Evolutionary conservation across 495 filamentous ascomycete genomes (phyloP), one percentile per base, ranked within the genome.

Genomic region (Rhypophila decipiens): DNA sequence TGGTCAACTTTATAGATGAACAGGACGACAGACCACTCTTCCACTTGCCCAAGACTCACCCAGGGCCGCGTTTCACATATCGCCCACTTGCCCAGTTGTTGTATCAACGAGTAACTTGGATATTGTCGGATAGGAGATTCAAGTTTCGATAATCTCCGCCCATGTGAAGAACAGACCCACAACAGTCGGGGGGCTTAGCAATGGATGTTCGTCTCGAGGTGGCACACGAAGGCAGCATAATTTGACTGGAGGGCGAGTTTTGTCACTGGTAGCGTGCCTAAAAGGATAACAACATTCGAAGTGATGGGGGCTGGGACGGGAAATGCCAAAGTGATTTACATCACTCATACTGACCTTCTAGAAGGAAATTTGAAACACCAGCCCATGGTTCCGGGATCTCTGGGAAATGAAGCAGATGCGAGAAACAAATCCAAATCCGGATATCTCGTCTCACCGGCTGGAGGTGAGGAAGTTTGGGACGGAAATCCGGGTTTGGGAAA

Each of bases 291-390:
- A 37, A 17, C 19, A 17, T 5, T 24, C 27, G 24, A 38, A 44
- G 27, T 7, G 13, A 31, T 19, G 44, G 43, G 39, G 35, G 27
- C 31, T 48, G 4, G 35, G 42, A 5, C 15, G 40, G 13, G 5
- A 42, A 24, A 19, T n/a, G n/a, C n/a, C 27, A 24, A 23, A 39
- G n/a, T 44, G 47, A 33, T 21, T 31, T 13, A 17, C 37, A n/a
- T 27, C 44, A 17, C 19, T 17, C 3, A 24, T 24, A 31, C 31
- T 39, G 24, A 31, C 34, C 38, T 46, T 46, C 49, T 22, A 47
- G 50, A 52, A 42, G 27, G 5, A n/a, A n/a, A 24, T 11, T 40
- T 19, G 31, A 52, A 47, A 47, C 38, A 19, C 18, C n/a, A 5
- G 21, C 39, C 40, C 41, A 39, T 44, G 48, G 48, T 33, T 35